phyloP scores from a whole-genome alignment of 176 grass and related monocot species.

The Aegilops longissima region DNA sequence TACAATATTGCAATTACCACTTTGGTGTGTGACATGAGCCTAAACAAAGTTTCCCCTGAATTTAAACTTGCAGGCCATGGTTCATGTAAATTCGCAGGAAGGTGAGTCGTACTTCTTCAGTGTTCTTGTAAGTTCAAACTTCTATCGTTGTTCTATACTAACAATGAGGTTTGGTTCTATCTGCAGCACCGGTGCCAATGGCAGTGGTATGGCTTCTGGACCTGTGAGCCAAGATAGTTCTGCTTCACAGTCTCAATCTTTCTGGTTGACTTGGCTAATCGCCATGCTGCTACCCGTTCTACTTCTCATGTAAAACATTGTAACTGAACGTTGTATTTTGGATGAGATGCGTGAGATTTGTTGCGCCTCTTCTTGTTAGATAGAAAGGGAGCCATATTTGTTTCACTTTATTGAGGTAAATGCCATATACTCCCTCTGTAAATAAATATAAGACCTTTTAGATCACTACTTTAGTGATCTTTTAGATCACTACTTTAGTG shows the following conservation, averaged over 20 bases:
- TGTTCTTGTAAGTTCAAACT: neutral
- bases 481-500: too few relatives aligned
- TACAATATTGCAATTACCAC: neutral
- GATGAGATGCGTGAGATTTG: slow-evolving; percentile 48
- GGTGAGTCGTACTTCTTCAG: slow-evolving; percentile 41
- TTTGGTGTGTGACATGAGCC: neutral
- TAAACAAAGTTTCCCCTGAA: slow-evolving; percentile 10
- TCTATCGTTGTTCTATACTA: neutral
- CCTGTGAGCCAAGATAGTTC: slow-evolving; percentile 53
- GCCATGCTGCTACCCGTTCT: slow-evolving; percentile 43
- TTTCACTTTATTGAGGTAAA: slow-evolving; percentile 25
- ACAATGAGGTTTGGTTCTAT: slow-evolving; percentile 25
- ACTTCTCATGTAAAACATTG: slow-evolving; percentile 58
- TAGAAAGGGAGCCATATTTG: slow-evolving; percentile 32
- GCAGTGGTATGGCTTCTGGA: slow-evolving; percentile 53
- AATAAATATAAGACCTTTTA: too few relatives aligned
- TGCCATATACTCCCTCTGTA: neutral
- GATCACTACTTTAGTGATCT: too few relatives aligned
- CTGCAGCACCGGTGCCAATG: slow-evolving; percentile 64
- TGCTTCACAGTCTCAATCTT: slow-evolving; percentile 31
- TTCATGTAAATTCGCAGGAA: slow-evolving; percentile 89
- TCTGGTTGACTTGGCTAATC: slow-evolving; percentile 31
- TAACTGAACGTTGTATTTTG: slow-evolving; percentile 44
- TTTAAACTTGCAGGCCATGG: slow-evolving; percentile 71
- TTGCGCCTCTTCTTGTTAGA: slow-evolving; percentile 42